A percentile compares a stretch with the other conserved stretches of the same genome.
Conservation (phyloP, 306 rosid species). For the Elaeagnus macrophylla region DNA sequence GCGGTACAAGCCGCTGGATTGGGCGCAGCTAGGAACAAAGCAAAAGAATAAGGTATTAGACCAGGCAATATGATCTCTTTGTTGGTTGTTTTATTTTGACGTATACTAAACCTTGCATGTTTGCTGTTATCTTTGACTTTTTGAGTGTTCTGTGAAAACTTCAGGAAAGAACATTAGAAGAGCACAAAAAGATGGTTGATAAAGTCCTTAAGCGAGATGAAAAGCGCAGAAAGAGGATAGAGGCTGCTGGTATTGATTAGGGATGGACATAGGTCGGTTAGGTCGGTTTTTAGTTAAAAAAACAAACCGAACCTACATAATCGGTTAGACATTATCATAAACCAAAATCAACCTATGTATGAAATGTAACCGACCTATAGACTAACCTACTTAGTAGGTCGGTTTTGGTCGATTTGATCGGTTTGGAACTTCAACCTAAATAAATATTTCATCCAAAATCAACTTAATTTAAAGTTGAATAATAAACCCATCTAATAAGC, state of each 20-base stretch:
- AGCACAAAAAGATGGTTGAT: conserved; percentile 53
- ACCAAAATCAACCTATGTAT: too few relatives aligned
- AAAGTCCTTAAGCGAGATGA: conserved; percentile 49
- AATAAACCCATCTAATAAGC: too few relatives aligned
- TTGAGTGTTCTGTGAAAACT: conserved; percentile 9
- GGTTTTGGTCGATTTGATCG: too few relatives aligned
- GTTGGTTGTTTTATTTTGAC: not conserved
- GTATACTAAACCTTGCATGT: not conserved
- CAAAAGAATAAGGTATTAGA: conserved; percentile 51
- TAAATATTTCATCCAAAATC: too few relatives aligned
- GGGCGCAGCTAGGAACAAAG: conserved; percentile 47
- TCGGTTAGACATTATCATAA: too few relatives aligned
- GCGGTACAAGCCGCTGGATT: conserved; percentile 44
- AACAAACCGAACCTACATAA: too few relatives aligned
- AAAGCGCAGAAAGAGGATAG: conserved; percentile 52
- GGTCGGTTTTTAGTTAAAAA: too few relatives aligned
- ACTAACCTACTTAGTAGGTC: too few relatives aligned
- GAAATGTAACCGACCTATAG: too few relatives aligned
- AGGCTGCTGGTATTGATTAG: conserved; percentile 83
- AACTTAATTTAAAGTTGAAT: too few relatives aligned
- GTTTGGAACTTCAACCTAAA: too few relatives aligned
- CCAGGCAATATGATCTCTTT: not conserved
- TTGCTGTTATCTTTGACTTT: not conserved
- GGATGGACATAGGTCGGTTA: too few relatives aligned
- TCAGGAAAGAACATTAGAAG: conserved; percentile 71